phyloP scores from a whole-genome alignment of 2,329 filamentous ascomycete species.

The Fusarium nanum region DNA sequence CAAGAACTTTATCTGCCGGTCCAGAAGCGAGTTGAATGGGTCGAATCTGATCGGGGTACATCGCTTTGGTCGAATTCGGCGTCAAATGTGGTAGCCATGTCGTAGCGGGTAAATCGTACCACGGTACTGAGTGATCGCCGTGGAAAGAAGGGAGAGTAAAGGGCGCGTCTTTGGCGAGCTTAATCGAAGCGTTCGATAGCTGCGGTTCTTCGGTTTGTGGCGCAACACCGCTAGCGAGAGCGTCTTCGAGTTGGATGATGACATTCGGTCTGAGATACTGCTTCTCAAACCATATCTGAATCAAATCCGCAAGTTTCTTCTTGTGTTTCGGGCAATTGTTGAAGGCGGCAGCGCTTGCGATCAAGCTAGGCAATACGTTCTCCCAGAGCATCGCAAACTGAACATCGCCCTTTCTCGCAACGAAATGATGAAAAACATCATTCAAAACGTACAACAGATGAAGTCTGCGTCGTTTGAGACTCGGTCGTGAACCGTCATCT shows the following conservation, averaged over 20 bases:
- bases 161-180: slow-evolving; percentile 67
- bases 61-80: slow-evolving; percentile 78
- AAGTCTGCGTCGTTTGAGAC: slow-evolving; percentile 74
- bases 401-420: slow-evolving; percentile 62
- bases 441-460: slow-evolving; percentile 83
- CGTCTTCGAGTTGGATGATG: slow-evolving; percentile 69
- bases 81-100: slow-evolving; percentile 84
- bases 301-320: slow-evolving; percentile 70
- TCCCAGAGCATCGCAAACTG: slow-evolving; percentile 69
- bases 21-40: slow-evolving; percentile 77
- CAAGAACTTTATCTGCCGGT: slow-evolving; percentile 73
- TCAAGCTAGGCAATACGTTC: slow-evolving; percentile 70
- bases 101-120: slow-evolving; percentile 84
- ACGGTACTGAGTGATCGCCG: slow-evolving; percentile 77
- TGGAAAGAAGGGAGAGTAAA: slow-evolving; percentile 81
- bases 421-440: slow-evolving; percentile 79
- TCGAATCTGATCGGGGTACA: slow-evolving; percentile 76
- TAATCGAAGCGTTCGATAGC: slow-evolving; percentile 45
- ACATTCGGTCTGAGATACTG: slow-evolving; percentile 68
- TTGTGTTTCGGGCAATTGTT: slow-evolving; percentile 73
- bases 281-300: slow-evolving; percentile 77
- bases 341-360: slow-evolving; percentile 67
- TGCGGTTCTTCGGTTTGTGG: slow-evolving; percentile 38
- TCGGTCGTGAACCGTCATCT: slow-evolving; percentile 56
- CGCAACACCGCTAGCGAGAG: slow-evolving; percentile 58